A percentile compares a stretch with the other conserved stretches of the same genome.
These are phyloP conservation scores for Corniculantispora saksenae DNA, from an alignment of 2,329 filamentous ascomycete species.

Conservation along the genomic window DNA sequence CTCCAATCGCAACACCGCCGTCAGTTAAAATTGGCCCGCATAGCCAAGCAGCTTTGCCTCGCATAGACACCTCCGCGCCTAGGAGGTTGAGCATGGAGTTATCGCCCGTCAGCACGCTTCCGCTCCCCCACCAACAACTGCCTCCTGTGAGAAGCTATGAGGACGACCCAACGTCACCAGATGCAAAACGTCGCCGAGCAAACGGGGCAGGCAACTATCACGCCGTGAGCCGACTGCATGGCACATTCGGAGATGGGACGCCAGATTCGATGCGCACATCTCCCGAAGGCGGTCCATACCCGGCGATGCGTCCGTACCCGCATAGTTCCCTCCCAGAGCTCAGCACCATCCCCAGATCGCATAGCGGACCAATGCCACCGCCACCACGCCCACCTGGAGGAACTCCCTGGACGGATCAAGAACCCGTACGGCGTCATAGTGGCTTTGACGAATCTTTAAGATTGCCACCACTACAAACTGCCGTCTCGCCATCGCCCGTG, in stretches of 20 bases:
- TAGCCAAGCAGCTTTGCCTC: slow-evolving; percentile 23
- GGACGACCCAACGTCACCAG: slow-evolving; percentile 47
- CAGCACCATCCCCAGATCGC: slow-evolving; percentile 33
- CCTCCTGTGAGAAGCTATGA: slow-evolving; percentile 32
- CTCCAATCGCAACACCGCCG: slow-evolving; percentile 42
- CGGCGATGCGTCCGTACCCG: slow-evolving; percentile 26
- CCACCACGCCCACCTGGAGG: slow-evolving; percentile 48
- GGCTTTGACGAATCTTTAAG: slow-evolving; percentile 57
- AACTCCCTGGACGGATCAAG: slow-evolving; percentile 33
- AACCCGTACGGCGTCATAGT: slow-evolving; percentile 41
- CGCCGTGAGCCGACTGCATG: slow-evolving; percentile 23
- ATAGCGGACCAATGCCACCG: slow-evolving; percentile 52
- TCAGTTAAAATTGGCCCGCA: slow-evolving; percentile 31
- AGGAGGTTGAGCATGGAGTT: slow-evolving; percentile 32
- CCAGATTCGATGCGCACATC: slow-evolving; percentile 24
- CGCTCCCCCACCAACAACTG: slow-evolving; percentile 26
- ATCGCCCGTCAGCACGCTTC: slow-evolving; percentile 27
- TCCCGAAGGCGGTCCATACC: slow-evolving; percentile 25
- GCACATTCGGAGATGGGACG: slow-evolving; percentile 19
- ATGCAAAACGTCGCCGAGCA: slow-evolving; percentile 64
- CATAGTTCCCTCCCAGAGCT: slow-evolving; percentile 32
- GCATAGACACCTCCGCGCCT: slow-evolving; percentile 27
- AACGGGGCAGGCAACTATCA: slow-evolving; percentile 44
- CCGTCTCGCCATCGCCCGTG: slow-evolving; percentile 34
- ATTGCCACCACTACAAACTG: slow-evolving; percentile 55